Evolutionary conservation across 768 basidiomycete species (phyloP), one percentile per base, ranked within the genome.

Genomic region (Sutorius australiensis): DNA sequence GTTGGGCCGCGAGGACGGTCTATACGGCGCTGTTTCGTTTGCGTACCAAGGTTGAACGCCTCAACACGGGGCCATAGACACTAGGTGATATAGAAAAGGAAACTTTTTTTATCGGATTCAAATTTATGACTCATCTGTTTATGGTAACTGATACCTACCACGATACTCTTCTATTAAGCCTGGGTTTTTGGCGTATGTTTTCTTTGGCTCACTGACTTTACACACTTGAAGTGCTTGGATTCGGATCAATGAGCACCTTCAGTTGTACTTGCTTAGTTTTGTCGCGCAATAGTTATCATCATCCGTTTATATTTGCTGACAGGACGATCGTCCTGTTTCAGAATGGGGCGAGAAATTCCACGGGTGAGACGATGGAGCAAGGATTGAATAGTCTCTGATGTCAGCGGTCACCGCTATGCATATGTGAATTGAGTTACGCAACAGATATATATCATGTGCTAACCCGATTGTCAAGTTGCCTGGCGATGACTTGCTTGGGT

Each of bases 1-100:
- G 83, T 73, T 95, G 11, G 94, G 93, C 5, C 82, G 91, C 27
- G 93, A 95, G 69, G 92, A 95, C 57, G 95, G 95, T 3, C 70
- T 99, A 49, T 97, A 95, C 55, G 93, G 94, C 17, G 93, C 92
- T 12, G 91, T 93, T 16, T 91, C 92, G 1, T 98, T 95, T 68
- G 94, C 94, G 9, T 95, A 94, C 70, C 92, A 92, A 61, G 92
- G 92, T 30, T 97, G 36, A 62, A 46, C 24, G 46, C 12, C 11
- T 6, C 11, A 53, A 36, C 32, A 34, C 38, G 50, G 27, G 3
- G 49, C 54, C 14, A 13, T 11, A 17, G 3, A n/a, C 17, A 36
- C 12, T 7, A 32, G 45, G 36, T 48, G 53, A 32, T 31, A 48
- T 46, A 10, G 21, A 17, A 24, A 19, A 14, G 28, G 9, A 24